Conservation (phyloP, 2,329 filamentous ascomycete species). For the Ustulina deusta region DNA sequence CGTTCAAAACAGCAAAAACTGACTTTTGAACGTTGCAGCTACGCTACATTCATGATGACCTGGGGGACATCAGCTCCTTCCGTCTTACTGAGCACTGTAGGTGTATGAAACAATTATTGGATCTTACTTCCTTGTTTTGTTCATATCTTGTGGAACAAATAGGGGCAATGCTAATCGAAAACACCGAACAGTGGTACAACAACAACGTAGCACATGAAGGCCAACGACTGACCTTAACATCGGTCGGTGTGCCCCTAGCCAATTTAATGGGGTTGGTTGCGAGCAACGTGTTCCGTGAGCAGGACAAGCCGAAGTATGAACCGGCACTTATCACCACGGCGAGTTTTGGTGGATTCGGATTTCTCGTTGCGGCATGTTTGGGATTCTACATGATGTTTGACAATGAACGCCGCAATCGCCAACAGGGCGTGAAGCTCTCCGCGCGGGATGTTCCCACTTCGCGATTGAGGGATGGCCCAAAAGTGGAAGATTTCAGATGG, state of each 20-base stretch:
- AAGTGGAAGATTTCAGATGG: conserved; percentile 67
- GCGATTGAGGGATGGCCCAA: conserved; percentile 65
- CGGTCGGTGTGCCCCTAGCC: conserved; percentile 78
- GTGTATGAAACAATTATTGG: background rate
- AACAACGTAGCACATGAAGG: conserved; percentile 86
- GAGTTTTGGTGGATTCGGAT: conserved; percentile 71
- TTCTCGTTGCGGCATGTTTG: conserved; percentile 65
- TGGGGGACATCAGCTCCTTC: conserved; percentile 82
- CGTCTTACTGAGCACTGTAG: conserved; percentile 66
- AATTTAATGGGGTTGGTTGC: conserved; percentile 81
- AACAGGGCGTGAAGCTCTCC: conserved; percentile 65
- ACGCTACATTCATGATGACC: conserved; percentile 84
- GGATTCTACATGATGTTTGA: conserved; percentile 74
- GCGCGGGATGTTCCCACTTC: conserved; percentile 70
- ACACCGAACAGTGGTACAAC: conserved; percentile 71
- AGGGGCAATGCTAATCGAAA: conserved; percentile 51
- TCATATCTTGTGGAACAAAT: conserved; percentile 47
- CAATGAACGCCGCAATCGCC: conserved; percentile 69
- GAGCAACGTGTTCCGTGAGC: conserved; percentile 73
- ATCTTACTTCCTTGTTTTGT: background rate
- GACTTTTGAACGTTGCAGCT: conserved; percentile 51
- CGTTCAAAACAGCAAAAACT: background rate
- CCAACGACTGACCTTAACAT: conserved; percentile 75
- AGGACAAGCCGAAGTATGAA: conserved; percentile 74
- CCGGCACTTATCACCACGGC: conserved; percentile 75